Evolutionary conservation across 305 asterid species (phyloP).

Genomic region (Fraxinus sp.): DNA sequence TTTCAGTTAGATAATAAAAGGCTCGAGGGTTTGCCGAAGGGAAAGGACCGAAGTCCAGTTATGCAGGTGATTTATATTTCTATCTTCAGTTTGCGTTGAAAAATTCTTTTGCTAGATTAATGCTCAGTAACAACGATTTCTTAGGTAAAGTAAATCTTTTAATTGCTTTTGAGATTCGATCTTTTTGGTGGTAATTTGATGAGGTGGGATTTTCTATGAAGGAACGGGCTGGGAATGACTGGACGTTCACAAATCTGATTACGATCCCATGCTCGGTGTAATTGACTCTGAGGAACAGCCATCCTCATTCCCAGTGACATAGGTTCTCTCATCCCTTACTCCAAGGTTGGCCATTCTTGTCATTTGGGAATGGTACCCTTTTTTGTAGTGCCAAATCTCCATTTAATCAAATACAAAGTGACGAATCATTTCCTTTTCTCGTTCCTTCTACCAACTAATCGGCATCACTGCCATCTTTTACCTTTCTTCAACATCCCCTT

Average conservation of each 20-base stretch:
- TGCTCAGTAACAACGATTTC: neutral
- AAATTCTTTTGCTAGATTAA: neutral
- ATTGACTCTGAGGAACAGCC: neutral
- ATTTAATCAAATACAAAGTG: neutral
- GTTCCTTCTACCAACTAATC: neutral
- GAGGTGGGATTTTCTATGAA: neutral
- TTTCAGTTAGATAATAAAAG: conserved; percentile 75
- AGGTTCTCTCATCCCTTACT: neutral
- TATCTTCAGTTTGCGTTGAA: neutral
- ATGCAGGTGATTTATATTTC: conserved; percentile 60
- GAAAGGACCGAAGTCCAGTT: conserved; percentile 70
- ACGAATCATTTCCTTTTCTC: neutral
- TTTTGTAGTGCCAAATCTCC: neutral
- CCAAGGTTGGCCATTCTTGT: neutral
- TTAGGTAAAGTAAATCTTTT: too few species aligned
- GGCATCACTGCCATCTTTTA: neutral
- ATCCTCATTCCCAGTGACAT: neutral
- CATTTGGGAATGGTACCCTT: neutral
- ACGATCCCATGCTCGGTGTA: neutral
- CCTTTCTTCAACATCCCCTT: neutral
- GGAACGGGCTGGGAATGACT: neutral
- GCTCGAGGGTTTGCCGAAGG: conserved; percentile 62
- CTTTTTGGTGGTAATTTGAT: neutral
- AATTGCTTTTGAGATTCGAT: neutral
- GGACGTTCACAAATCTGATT: too few species aligned